Evolutionary conservation across 148 eudicot genomes (phyloP), one percentile per base, ranked within the genome.

Genomic region (Simmondsia chinensis): DNA sequence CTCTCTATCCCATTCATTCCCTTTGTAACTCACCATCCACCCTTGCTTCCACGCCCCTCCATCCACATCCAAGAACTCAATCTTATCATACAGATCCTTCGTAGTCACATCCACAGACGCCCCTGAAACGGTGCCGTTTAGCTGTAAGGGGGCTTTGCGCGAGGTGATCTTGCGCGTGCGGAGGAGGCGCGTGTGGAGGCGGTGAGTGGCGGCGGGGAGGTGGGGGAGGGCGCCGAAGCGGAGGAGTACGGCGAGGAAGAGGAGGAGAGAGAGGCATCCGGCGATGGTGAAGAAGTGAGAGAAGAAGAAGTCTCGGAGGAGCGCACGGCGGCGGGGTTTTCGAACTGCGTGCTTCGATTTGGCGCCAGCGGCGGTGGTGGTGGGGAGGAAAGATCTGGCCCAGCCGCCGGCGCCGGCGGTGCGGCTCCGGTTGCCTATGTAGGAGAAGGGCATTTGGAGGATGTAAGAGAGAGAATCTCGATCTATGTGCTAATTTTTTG

Each of bases 1-100:
- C 73, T 91, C 94, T 16, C 26, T 36, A 52, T 82, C 85, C 97
- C 97, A 91, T 28, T 91, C 97, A 47, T 76, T 51, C 39, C 94
- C 97, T 7, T 58, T 72, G 38, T 85, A 91, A 10, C 15, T 30
- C 8, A 91, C 97, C 58, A 52, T 60, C 97, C 97, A 85, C 9
- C 97, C 97, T 46, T 91, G 97, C 47, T 82, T 91, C 95, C 97
- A 91, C 1, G 95, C 71, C 20, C 97, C 97, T 6, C 97, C 97
- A 43, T 85, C 94, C 18, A 72, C 73, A 40, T 91, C 97, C 36
- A 9, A 19, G 15, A 91, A 91, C 60, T 79, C 70, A 21, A 85
- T 76, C 70, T 57, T 79, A 37, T 85, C 97, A 26, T 91, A 91
- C 60, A 91, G 65, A 7, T 60, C 83, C 33, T 91, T 91, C 6